Base-by-base conservation (phyloP, 108 stramenopile genomes). In the Asterionellopsis glacialis region DNA sequence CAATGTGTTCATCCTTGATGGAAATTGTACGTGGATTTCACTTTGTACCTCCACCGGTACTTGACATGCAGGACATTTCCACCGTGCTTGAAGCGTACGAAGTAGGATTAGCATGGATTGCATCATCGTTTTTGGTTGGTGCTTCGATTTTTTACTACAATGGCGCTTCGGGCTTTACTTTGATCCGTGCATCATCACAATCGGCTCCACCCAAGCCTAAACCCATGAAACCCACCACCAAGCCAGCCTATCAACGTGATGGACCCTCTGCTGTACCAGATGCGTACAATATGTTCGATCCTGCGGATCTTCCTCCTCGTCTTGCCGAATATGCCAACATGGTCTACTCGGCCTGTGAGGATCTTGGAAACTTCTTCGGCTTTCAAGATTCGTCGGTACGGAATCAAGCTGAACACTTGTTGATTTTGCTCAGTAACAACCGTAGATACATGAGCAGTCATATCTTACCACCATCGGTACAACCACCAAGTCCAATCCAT, bases 391-490 rank as follows among this genome's bases (percentile, higher is more conserved):
- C 91, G 2, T 95, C 91, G 4, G 97, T 96, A 0, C 58, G 94
- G 11, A 98, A 96, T 63, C 97, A 98, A 75, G 96, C 94, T 14
- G 98, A 99, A 67, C 97, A 99, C 54, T 61, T 96, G 22, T 69
- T 99, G 28, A 91, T 96, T 23, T 70, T 99, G 21, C 68, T 97
- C 45, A 84, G 83, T 54, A 99, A 97, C 88, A 94, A 98, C 63
- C 92, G 95, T 27, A 74, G 97, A 26, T 94, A 96, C 79, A 90
- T 94, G 92, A 94, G 84, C 68, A 83, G 80, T 38, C 87, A 91
- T 45, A 84, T 86, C 51, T 48, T 91, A 7, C 89, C 89, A 4
- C 76, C 82, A 13, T 85, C 85, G 0, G 74, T 88, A 14, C 87
- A 89, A 63, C 88, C 86, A 11, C 90, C 80, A n/a, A 70, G 80